phyloP scores from a whole-genome alignment of 495 filamentous ascomycete species.

The Penicillium roqueforti region DNA sequence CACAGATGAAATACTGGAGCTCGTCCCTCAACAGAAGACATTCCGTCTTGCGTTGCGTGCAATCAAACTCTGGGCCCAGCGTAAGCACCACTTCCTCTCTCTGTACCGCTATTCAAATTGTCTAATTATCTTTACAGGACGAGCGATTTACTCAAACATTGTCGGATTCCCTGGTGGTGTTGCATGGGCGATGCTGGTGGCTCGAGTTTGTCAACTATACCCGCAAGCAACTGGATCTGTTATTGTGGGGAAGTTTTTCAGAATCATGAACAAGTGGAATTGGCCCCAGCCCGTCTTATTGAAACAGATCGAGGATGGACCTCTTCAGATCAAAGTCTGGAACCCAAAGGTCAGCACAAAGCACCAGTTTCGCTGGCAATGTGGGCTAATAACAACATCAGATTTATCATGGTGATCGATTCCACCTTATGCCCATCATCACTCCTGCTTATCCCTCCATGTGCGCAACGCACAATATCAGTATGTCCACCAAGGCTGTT shows the following conservation, averaged over 20 bases:
- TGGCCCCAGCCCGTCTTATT: slow-evolving; percentile 91
- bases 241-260: slow-evolving; percentile 88
- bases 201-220: slow-evolving; percentile 94
- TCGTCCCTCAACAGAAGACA: slow-evolving; percentile 83
- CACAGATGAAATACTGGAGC: slow-evolving; percentile 80
- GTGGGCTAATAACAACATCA: slow-evolving; percentile 25
- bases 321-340: slow-evolving; percentile 81
- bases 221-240: slow-evolving; percentile 82
- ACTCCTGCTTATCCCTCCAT: slow-evolving; percentile 94
- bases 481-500: slow-evolving; percentile 74
- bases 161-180: slow-evolving; percentile 96
- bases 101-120: neutral
- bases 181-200: slow-evolving; percentile 96
- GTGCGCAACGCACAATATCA: slow-evolving; percentile 94
- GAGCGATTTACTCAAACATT: slow-evolving; percentile 91
- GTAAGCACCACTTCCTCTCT: slow-evolving; percentile 37
- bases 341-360: slow-evolving; percentile 70
- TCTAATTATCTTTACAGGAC: slow-evolving; percentile 40
- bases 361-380: neutral
- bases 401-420: slow-evolving; percentile 75
- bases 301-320: slow-evolving; percentile 81
- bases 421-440: slow-evolving; percentile 94
- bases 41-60: slow-evolving; percentile 84
- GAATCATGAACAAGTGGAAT: slow-evolving; percentile 82
- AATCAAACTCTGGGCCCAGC: slow-evolving; percentile 94